Conservation (phyloP, 2,329 filamentous ascomycete genomes). For the Neofusicoccum cordaticola region DNA sequence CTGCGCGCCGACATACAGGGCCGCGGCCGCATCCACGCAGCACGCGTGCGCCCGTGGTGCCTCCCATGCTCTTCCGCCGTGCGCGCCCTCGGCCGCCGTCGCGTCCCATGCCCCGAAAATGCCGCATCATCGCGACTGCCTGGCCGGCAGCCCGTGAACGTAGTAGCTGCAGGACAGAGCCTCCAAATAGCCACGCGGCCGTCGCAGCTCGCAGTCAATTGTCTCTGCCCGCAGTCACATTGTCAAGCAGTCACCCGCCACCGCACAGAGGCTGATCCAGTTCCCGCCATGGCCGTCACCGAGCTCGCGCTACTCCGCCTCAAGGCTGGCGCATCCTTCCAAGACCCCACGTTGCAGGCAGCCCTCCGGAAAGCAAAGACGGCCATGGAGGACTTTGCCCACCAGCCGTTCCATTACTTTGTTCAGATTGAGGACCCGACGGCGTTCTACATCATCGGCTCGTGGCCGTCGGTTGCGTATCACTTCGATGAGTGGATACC, state of each 20-base stretch:
- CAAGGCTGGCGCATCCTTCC: constrained; percentile 23
- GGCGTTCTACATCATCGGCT: constrained; percentile 44
- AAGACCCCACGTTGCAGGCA: constrained; percentile 25
- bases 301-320: constrained; percentile 46
- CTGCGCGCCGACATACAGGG: not conserved
- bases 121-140: constrained; percentile 10
- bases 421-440: constrained; percentile 46
- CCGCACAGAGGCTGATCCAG: not conserved
- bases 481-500: constrained; percentile 46
- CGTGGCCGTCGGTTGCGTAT: constrained; percentile 43
- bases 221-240: not conserved
- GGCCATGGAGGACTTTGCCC: constrained; percentile 38
- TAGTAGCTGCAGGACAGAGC: not conserved
- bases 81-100: not conserved
- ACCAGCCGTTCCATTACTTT: constrained; percentile 38
- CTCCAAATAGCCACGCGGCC: not conserved
- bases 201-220: not conserved
- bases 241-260: not conserved
- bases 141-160: not conserved
- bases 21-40: not conserved
- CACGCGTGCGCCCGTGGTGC: not conserved
- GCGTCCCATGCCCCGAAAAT: not conserved
- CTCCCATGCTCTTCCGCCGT: not conserved
- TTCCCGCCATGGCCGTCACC: constrained; percentile 39
- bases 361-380: constrained; percentile 38